phyloP scores from a whole-genome alignment of 2,329 filamentous ascomycete species.

The Diplodia mutila region DNA sequence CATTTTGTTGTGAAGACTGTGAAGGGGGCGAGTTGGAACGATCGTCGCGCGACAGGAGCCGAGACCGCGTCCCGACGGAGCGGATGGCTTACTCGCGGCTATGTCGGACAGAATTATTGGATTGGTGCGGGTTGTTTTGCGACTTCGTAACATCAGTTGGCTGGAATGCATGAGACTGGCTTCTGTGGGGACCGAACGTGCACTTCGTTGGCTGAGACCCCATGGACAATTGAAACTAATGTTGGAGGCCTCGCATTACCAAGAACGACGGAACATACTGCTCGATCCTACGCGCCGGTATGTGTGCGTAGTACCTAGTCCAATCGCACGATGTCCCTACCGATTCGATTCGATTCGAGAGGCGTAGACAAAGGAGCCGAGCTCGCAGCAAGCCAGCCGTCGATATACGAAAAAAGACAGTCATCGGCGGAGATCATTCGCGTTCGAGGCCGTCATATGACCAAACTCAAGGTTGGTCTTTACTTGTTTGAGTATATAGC shows the following conservation, averaged over 20 bases:
- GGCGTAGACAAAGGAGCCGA: neutral
- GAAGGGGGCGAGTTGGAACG: neutral
- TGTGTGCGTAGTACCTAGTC: neutral
- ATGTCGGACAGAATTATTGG: neutral
- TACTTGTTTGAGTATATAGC: neutral
- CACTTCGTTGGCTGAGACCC: constrained; percentile 4
- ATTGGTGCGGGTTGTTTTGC: neutral
- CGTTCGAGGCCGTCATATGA: neutral
- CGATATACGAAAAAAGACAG: neutral
- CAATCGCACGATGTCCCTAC: neutral
- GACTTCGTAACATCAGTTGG: neutral
- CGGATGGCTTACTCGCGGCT: neutral
- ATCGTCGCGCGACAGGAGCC: neutral
- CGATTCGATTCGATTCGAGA: constrained; percentile 4
- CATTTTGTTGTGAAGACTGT: neutral
- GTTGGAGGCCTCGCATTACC: constrained; percentile 18
- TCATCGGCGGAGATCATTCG: neutral
- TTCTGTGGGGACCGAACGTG: neutral
- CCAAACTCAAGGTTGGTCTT: neutral
- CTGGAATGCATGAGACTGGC: neutral
- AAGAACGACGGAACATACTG: constrained; percentile 4
- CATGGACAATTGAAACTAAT: no score
- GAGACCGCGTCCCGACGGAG: neutral
- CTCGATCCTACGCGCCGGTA: neutral
- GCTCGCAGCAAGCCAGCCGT: neutral